Conservation (phyloP, 176 grass and related monocot species). For the Raddia distichophylla region DNA sequence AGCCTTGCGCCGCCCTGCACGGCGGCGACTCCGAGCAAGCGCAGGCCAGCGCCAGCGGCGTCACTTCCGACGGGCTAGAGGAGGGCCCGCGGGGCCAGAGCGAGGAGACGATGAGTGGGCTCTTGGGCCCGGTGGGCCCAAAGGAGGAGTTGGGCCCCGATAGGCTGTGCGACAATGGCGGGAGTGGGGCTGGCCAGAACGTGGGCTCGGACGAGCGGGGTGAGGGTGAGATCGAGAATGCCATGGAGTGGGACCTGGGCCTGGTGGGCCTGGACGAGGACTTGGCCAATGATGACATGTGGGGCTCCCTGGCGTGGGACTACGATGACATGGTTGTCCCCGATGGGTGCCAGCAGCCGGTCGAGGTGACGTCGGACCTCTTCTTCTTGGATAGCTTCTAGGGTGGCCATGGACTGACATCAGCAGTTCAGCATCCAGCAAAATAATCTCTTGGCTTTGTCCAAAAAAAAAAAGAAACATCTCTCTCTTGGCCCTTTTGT, state of each 20-base stretch:
- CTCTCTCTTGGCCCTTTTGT: neutral
- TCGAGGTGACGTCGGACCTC: slow-evolving; percentile 13
- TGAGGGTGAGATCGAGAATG: slow-evolving; percentile 18
- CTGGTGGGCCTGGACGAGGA: slow-evolving; percentile 39
- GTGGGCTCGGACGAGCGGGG: neutral
- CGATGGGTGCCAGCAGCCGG: neutral
- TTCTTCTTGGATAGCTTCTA: slow-evolving; percentile 40
- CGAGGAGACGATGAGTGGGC: slow-evolving; percentile 46
- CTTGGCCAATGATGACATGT: slow-evolving; percentile 26
- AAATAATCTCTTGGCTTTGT: neutral
- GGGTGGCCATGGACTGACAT: neutral
- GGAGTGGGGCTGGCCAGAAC: neutral
- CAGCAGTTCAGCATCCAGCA: neutral
- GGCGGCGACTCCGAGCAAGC: slow-evolving; percentile 37
- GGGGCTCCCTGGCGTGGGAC: slow-evolving; percentile 46
- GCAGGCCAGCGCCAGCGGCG: slow-evolving; percentile 45
- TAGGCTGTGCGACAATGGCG: neutral
- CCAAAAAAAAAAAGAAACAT: no score
- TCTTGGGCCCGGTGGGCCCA: neutral
- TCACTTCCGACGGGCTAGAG: slow-evolving; percentile 43
- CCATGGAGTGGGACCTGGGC: slow-evolving; percentile 55
- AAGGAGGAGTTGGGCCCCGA: neutral
- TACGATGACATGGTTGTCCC: slow-evolving; percentile 14
- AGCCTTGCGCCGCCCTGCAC: neutral
- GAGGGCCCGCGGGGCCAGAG: neutral